Evolutionary conservation across 352 stramenopile genomes (phyloP), one percentile per base, ranked within the genome.

Genomic region (Globisporangium polare): DNA sequence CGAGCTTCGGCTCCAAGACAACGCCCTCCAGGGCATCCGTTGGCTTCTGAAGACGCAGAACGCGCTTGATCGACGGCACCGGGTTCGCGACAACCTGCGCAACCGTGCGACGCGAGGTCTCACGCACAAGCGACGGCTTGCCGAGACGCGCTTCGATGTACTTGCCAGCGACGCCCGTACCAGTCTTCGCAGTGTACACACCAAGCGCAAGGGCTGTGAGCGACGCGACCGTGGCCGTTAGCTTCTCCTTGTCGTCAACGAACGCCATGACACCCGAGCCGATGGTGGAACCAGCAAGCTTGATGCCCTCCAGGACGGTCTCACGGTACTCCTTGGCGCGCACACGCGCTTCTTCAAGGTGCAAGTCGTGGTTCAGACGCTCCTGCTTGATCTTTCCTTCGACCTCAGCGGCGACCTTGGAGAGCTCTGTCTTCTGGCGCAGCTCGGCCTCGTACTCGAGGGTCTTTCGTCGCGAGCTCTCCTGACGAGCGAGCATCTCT

Each of bases 331-430:
- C 78, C 56, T 94, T 94, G 22, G 92, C 90, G 52, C 97, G 91
- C 67, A 98, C 77, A 60, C 89, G 86, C 9, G 98, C 88, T 73
- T 99, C 97, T 68, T 98, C 92, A 20, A 99, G 73, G 73, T 98
- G 96, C 49, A 99, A 75, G 75, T 99, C 97, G 80, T 99, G 96
- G 82, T 99, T 99, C 42, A 98, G 77, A 53, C 97, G 92, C 76
- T 99, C 96, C 77, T 99, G 95, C 66, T 96, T 93, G 74, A 99
- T 98, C 55, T 82, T 82, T 15, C 95, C 96, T 65, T 98, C 92
- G 5, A 96, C 91, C 74, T 99, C 97, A 17, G 97, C 97, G 20
- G 95, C 80, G 13, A 98, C 96, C 68, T 97, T 98, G 64, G 95
- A 93, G 29, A 99, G 71, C 73, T 99, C 97, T 1, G 96, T 98